Conservation (phyloP, 345 rosid species). For the Ricinus communis region DNA sequence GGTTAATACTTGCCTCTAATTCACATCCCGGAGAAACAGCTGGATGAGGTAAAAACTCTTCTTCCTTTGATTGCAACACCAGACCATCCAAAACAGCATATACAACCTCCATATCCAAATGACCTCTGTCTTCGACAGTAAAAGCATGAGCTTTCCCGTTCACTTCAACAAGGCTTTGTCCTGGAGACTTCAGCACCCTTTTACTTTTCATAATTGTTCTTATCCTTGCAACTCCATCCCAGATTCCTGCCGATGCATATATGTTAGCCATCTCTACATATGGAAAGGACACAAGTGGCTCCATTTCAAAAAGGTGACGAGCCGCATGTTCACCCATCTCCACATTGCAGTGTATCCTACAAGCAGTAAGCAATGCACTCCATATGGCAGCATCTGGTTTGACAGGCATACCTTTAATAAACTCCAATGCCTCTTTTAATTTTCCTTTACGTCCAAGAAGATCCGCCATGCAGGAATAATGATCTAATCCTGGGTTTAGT, state of each 20-base stretch:
- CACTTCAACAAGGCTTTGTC: constrained; percentile 47
- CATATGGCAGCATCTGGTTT: constrained; percentile 66
- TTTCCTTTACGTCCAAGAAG: constrained; percentile 63
- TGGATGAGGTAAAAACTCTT: not conserved
- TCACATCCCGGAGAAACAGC: constrained; percentile 11
- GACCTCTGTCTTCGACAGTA: constrained; percentile 52
- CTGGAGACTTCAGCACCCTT: constrained; percentile 51
- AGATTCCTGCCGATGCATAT: constrained; percentile 19
- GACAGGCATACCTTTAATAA: constrained; percentile 45
- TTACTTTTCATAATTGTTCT: constrained; percentile 30
- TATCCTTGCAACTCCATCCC: constrained; percentile 20
- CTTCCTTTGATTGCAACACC: constrained; percentile 38
- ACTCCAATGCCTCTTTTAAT: constrained; percentile 47
- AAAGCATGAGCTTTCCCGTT: constrained; percentile 43
- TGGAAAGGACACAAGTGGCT: constrained; percentile 13
- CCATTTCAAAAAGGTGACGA: constrained; percentile 10
- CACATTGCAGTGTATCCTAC: constrained; percentile 12
- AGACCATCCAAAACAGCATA: constrained; percentile 41
- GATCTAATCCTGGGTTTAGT: constrained; percentile 52
- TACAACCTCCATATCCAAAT: constrained; percentile 26
- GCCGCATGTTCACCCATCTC: constrained; percentile 25
- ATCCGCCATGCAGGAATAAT: constrained; percentile 66
- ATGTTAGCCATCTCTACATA: constrained; percentile 27
- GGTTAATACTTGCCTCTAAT: not conserved
- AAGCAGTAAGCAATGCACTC: constrained; percentile 51